Evolutionary conservation across 345 rosid genomes (phyloP).

Genomic region (Gossypium ekmanianum): DNA sequence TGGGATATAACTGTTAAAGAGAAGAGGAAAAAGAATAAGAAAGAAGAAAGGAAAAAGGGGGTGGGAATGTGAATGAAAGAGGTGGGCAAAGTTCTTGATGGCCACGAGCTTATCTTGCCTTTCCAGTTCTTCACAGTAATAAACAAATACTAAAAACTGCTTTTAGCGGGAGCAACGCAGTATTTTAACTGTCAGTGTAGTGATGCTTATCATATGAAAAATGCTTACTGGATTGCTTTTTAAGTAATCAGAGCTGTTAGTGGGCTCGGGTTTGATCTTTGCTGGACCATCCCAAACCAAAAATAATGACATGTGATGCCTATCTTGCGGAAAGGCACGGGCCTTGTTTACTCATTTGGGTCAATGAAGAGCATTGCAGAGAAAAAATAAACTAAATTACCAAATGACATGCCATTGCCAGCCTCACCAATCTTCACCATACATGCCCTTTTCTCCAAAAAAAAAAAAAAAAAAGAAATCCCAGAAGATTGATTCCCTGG

Average conservation of each 20-base stretch:
- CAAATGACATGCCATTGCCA: too few relatives aligned
- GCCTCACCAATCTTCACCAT: neutral
- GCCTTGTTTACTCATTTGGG: too few relatives aligned
- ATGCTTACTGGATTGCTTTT: neutral
- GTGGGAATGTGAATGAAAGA: slow-evolving; percentile 13
- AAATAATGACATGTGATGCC: too few relatives aligned
- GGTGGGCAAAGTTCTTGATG: slow-evolving; percentile 8
- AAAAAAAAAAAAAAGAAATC: neutral
- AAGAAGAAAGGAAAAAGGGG: too few relatives aligned
- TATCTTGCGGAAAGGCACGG: too few relatives aligned
- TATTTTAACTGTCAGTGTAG: slow-evolving; percentile 34
- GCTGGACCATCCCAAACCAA: neutral
- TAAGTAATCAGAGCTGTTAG: slow-evolving; percentile 4
- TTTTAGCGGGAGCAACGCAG: slow-evolving; percentile 52
- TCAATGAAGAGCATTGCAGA: too few relatives aligned
- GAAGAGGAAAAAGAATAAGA: neutral
- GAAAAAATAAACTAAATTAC: too few relatives aligned
- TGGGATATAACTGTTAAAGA: neutral
- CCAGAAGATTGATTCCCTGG: neutral
- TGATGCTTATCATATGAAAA: slow-evolving; percentile 28
- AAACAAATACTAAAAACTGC: slow-evolving; percentile 36
- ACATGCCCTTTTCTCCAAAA: neutral
- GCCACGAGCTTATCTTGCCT: slow-evolving; percentile 46
- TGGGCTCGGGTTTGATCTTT: neutral
- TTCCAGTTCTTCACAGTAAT: slow-evolving; percentile 56